phyloP scores from a whole-genome alignment of 2,329 filamentous ascomycete species.

The Phoma sp. region DNA sequence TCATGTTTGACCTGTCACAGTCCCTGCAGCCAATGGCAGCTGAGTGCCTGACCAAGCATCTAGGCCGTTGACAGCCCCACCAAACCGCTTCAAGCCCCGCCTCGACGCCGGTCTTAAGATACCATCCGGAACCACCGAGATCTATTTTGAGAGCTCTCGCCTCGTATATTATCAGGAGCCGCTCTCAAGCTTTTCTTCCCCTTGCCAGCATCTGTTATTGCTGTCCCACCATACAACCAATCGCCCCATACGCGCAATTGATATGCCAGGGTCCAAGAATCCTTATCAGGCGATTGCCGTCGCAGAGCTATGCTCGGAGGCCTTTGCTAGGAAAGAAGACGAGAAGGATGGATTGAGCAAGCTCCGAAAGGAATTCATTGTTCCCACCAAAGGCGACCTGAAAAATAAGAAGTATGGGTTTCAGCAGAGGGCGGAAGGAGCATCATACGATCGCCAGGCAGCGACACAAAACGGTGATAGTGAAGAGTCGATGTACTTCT shows the following conservation, averaged over 20 bases:
- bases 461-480: conserved; percentile 10
- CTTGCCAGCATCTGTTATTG: not conserved
- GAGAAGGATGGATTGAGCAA: conserved; percentile 47
- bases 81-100: conserved; percentile 6
- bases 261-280: conserved; percentile 37
- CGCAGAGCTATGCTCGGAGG: conserved; percentile 37
- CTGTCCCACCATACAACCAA: conserved; percentile 2
- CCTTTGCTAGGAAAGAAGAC: conserved; percentile 46
- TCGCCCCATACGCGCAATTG: conserved; percentile 4
- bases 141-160: conserved; percentile 13
- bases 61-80: conserved; percentile 18
- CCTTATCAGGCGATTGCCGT: conserved; percentile 29
- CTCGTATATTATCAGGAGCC: conserved; percentile 1
- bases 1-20: conserved; percentile 21
- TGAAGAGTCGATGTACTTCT: conserved; percentile 75
- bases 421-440: conserved; percentile 10
- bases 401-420: conserved; percentile 62
- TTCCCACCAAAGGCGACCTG: conserved; percentile 77
- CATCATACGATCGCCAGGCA: conserved; percentile 26
- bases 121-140: conserved; percentile 12
- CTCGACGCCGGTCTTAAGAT: conserved; percentile 4
- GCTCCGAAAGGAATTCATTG: conserved; percentile 73
- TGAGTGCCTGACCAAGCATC: conserved; percentile 10
- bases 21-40: conserved; percentile 20
- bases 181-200: not conserved